Evolutionary conservation across 129 eudicot genomes (phyloP).

Genomic region (Calendula officinalis): DNA sequence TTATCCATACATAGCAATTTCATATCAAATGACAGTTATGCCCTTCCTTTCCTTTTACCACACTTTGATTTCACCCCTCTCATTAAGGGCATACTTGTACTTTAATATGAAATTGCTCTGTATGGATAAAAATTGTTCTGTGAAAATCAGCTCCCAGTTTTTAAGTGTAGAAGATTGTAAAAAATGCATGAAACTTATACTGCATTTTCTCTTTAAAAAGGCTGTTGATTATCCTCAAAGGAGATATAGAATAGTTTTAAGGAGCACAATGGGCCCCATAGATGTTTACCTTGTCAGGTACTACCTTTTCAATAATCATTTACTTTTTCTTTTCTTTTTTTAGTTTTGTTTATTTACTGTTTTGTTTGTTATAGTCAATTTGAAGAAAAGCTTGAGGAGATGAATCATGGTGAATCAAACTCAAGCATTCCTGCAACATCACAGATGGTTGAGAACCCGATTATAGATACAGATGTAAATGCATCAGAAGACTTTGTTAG

Average conservation of each 20-base stretch:
- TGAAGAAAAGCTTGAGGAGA: constrained; percentile 95
- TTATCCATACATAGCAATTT: too few species aligned
- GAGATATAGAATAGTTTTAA: constrained; percentile 76
- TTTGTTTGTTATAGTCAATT: constrained; percentile 59
- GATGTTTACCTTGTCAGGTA: constrained; percentile 97
- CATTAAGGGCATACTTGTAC: too few species aligned
- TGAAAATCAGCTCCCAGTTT: too few species aligned
- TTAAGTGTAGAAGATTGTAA: background rate
- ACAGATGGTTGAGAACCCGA: constrained; percentile 21
- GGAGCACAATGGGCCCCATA: constrained; percentile 98
- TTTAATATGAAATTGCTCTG: too few species aligned
- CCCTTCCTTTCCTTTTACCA: too few species aligned
- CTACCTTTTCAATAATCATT: background rate
- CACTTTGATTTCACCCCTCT: too few species aligned
- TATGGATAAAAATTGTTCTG: too few species aligned
- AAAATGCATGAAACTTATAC: constrained; percentile 5
- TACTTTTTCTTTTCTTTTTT: background rate
- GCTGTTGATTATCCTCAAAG: constrained; percentile 91
- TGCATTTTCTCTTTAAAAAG: constrained; percentile 32
- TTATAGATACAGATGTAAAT: background rate
- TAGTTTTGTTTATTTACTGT: background rate
- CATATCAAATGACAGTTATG: too few species aligned
- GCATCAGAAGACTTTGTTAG: constrained; percentile 73
- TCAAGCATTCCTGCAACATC: too few species aligned
- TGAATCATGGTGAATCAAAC: constrained; percentile 6